Evolutionary conservation across 768 basidiomycete species (phyloP), one percentile per base, ranked within the genome.

Genomic region (Lactarius evosmus): DNA sequence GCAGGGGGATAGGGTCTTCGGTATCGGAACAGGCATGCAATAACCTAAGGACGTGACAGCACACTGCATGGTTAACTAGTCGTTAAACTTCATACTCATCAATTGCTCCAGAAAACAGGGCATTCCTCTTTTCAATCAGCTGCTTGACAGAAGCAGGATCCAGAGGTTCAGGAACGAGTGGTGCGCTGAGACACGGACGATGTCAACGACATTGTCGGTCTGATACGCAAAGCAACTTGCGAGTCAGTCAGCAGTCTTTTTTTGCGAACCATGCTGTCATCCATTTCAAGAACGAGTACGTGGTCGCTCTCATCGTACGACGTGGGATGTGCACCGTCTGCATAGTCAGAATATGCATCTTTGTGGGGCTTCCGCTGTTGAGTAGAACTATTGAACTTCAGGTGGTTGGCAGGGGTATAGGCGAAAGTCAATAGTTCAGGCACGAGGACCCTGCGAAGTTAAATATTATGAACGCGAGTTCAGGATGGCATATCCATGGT

Each of bases 381-480:
- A 25, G 78, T 79, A 1, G 78, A 74, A 7, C 70, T 70, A 11
- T 88, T 80, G 58, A 88, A 78, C 56, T 82, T 82, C 14, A 91
- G 73, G 51, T 89, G 82, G 52, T 82, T 79, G 33, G 77, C 74
- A 60, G 89, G 85, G 66, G 88, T 86, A 71, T 94, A 95, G 7
- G 91, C 87, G 69, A 95, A 95, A 57, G 82, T 86, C 69, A 96
- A 78, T 44, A 92, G 77, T 61, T 88, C 85, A 1, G 93, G 93
- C 16, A 95, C 76, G n/a, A 96, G 79, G 9, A 91, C 85, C 74
- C 91, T 93, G 61, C 5, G 25, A 60, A 53, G 40, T 19, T 17
- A 59, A 25, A 29, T 22, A 62, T 53, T 19, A 38, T 56, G 46
- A 62, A 53, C 8, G 32, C 4, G 53, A 44, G 19, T 61, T 16